These are phyloP conservation scores for Colletotrichum tropicicola DNA, from an alignment of 2,329 filamentous ascomycete species.

Conservation along the genomic window DNA sequence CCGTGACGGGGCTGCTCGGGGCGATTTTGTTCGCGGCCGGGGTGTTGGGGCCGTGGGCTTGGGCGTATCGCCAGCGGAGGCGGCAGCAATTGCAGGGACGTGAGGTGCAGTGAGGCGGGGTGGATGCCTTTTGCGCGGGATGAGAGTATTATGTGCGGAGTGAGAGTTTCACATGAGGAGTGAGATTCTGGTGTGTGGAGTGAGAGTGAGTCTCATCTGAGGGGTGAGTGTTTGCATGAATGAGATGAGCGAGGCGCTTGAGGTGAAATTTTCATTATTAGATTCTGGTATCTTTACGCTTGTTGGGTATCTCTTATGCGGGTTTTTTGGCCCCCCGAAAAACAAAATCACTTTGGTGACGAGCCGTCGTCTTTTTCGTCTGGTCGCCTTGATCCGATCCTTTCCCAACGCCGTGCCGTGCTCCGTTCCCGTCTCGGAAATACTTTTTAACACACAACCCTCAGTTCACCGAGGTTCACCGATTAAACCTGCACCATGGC, in stretches of 20 bases:
- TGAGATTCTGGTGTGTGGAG: no score
- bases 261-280: not conserved
- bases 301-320: not conserved
- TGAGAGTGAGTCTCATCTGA: no score
- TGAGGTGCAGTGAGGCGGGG: not conserved
- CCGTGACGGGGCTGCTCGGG: not conserved
- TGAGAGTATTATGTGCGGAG: not conserved
- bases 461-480: not conserved
- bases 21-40: not conserved
- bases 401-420: constrained; percentile 4
- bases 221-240: no score
- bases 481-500: constrained; percentile 21
- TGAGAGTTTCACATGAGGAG: no score
- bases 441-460: not conserved
- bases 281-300: not conserved
- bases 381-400: not conserved
- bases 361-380: not conserved
- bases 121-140: not conserved
- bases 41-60: not conserved
- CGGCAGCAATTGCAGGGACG: not conserved
- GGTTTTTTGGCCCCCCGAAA: not conserved
- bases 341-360: not conserved
- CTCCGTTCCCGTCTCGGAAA: not conserved
- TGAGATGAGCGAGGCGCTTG: no score
- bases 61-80: not conserved